A percentile compares a stretch with the other conserved stretches of the same genome.
Evolutionary conservation across 768 basidiomycete species (phyloP).

Genomic region (Asterophora parasitica): DNA sequence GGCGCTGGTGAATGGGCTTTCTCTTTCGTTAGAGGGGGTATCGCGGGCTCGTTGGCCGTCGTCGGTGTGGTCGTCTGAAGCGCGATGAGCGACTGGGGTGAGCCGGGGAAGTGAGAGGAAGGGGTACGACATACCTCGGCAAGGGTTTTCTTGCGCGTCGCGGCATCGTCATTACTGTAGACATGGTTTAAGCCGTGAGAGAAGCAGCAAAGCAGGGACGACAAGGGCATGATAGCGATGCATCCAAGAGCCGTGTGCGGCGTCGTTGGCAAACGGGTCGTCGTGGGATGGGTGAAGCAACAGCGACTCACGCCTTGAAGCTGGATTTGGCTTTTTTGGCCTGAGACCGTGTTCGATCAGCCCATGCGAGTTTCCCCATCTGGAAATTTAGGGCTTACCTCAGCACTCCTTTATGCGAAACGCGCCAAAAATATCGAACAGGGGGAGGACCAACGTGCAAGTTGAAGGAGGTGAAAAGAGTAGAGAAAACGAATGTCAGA

Average conservation of each 20-base stretch:
- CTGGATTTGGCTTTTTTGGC: constrained; percentile 14
- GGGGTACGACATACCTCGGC: constrained; percentile 18
- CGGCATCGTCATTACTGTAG: constrained; percentile 43
- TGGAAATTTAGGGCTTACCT: constrained; percentile 20
- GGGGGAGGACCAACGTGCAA: background rate
- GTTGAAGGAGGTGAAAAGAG: background rate
- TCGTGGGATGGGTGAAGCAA: background rate
- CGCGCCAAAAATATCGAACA: background rate
- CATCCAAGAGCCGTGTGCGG: constrained; percentile 28
- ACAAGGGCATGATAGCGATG: constrained; percentile 50
- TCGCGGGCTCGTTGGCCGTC: constrained; percentile 7
- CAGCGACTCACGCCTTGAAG: constrained; percentile 19
- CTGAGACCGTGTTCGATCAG: constrained; percentile 18
- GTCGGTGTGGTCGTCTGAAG: constrained; percentile 10
- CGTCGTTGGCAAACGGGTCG: constrained; percentile 2
- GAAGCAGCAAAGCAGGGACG: constrained; percentile 59
- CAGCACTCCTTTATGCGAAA: constrained; percentile 21
- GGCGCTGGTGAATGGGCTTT: constrained; percentile 16
- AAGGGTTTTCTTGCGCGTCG: constrained; percentile 26
- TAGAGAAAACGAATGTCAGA: background rate
- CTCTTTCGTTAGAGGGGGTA: constrained; percentile 15
- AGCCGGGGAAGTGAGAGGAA: background rate
- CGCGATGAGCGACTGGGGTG: background rate
- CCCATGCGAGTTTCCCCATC: constrained; percentile 14
- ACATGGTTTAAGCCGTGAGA: constrained; percentile 46